Evolutionary conservation across 352 stramenopile species (phyloP), one percentile per base, ranked within the genome.

Genomic region (Phytophthora tentaculata): DNA sequence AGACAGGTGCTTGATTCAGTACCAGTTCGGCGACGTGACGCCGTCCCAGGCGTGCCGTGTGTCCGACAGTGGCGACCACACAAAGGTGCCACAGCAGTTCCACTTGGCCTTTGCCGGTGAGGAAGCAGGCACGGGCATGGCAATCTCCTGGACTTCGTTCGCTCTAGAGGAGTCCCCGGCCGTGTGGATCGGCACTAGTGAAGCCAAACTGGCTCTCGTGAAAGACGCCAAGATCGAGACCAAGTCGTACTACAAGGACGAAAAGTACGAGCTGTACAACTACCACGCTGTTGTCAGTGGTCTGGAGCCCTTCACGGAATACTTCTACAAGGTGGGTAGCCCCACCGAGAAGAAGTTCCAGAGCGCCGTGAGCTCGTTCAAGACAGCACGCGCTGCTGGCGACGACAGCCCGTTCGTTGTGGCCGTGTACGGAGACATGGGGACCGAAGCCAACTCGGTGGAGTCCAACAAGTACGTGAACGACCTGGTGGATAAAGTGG

Each of bases 11-110:
- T 69, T 67, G 6, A 59, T 80, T 55, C 79, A 81, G 39, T 83
- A 73, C 58, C 56, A 79, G 22, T 74, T 83, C 41, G 78, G 81
- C 2, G 81, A 87, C 35, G 44, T 83, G 22, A 83, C 74, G 28
- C 65, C 66, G 5, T 76, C 62, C 10, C 79, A 89, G 59, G 79
- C 79, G 0, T 89, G 80, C n/a, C 78, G 80, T 19, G 56, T 83
- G n/a, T 63, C 45, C 6, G 63, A 78, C 26, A 41, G 51, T 0
- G 35, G 54, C 20, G 76, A 83, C 28, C 37, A 77, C 5, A 39
- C 73, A 0, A 64, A 49, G 10, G 19, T 66, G 4, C 80, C 80
- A 7, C 80, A 85, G 63, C 81, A 89, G 28, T 62, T 87, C 37
- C 81, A 89, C 61, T 61, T 83, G 29, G 78, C 81, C 1, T 89